Base-by-base conservation (phyloP, 2,329 filamentous ascomycete species). In the Alternaria sp. region DNA sequence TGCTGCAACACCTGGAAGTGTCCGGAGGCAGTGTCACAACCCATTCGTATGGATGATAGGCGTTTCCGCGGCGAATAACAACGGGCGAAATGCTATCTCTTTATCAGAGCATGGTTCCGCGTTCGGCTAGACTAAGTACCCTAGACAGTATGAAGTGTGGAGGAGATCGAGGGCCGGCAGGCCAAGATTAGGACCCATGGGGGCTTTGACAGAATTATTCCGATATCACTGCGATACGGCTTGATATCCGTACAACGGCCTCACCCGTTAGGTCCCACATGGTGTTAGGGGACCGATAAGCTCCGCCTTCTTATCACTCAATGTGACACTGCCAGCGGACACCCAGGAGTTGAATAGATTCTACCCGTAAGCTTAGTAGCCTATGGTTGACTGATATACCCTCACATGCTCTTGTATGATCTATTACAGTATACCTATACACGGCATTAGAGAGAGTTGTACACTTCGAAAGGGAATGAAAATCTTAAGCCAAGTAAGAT, bases 201-300 rank as follows among this genome's bases (percentile, higher is more conserved):
- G 33, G 34, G 23, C 24, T 40, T 28, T 17, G 23, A 28, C 46
- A 51, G 54, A 55, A 40, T 49, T n/a, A 41, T 56, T 52, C 45
- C 54, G 51, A 40, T 55, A 56, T 54, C 13, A 23, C 41, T 46
- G 17, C 24, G 40, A 39, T 54, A 29, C 34, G 62, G 60, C 48
- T 65, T 56, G 60, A 63, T 60, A 56, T 67, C 49, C 53, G 41
- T 36, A 39, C 39, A 54, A 61, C 50, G 53, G 54, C 39, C 41
- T 41, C 42, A 34, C 17, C 48, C 29, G 51, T 45, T 28, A 26
- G 34, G n/a, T 56, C 21, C 37, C 44, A 53, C 41, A 46, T 48
- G 33, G 54, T 17, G n/a, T 31, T 48, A 17, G 29, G 33, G 41
- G 34, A 44, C 23, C 37, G 24, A 56, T 60, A 53, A 53, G 36